These are phyloP conservation scores for Paramyrothecium sp. DNA, from an alignment of 2,329 filamentous ascomycete genomes.

Conservation along the genomic window DNA sequence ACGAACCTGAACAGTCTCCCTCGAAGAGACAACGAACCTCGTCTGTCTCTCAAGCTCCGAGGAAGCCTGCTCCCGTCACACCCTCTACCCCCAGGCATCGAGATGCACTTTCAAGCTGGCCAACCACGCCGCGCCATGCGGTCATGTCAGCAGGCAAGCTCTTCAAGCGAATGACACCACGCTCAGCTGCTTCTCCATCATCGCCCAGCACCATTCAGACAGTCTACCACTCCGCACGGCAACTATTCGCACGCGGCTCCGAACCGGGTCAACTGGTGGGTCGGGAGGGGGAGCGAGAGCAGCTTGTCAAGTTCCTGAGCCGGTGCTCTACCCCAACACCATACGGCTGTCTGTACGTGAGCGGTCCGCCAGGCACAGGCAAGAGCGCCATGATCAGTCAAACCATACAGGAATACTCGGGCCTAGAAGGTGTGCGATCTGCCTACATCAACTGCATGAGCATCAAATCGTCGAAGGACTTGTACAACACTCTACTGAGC, in stretches of 20 bases:
- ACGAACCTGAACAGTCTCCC: slow-evolving; percentile 33
- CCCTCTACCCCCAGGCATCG: slow-evolving; percentile 76
- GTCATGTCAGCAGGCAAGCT: slow-evolving; percentile 75
- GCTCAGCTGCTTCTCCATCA: slow-evolving; percentile 53
- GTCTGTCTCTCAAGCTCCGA: slow-evolving; percentile 25
- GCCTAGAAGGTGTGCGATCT: slow-evolving; percentile 57
- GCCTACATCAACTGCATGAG: slow-evolving; percentile 97
- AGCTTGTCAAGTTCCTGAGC: slow-evolving; percentile 68
- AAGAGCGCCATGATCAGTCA: slow-evolving; percentile 93
- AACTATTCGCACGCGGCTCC: slow-evolving; percentile 80
- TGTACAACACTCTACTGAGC: slow-evolving; percentile 77
- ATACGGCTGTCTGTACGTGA: slow-evolving; percentile 88
- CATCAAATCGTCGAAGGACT: slow-evolving; percentile 81
- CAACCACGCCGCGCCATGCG: slow-evolving; percentile 79
- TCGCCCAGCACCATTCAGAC: slow-evolving; percentile 70
- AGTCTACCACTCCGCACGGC: slow-evolving; percentile 82
- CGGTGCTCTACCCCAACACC: slow-evolving; percentile 57
- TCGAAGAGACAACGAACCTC: slow-evolving; percentile 19
- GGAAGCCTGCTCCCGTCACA: slow-evolving; percentile 54
- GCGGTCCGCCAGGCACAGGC: slow-evolving; percentile 91
- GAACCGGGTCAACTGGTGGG: slow-evolving; percentile 75
- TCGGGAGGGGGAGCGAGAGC: slow-evolving; percentile 65
- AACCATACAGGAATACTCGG: slow-evolving; percentile 61
- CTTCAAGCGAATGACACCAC: slow-evolving; percentile 75
- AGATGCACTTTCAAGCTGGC: slow-evolving; percentile 71